Evolutionary conservation across 805 yeast genomes (phyloP).

Genomic region (Candida berthetii): DNA sequence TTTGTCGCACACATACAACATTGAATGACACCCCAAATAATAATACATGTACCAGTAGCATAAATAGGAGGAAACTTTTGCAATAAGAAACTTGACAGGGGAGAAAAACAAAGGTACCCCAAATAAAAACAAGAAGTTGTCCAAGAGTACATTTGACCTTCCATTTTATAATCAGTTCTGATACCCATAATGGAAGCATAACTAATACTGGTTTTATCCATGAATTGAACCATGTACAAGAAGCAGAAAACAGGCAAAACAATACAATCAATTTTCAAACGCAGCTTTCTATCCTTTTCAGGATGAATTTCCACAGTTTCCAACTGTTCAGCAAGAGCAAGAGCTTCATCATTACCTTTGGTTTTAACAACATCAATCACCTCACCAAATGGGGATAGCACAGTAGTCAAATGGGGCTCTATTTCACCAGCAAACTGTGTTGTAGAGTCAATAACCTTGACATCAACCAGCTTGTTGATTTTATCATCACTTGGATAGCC

Average conservation of each 20-base stretch:
- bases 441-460: too few relatives aligned
- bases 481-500: too few relatives aligned
- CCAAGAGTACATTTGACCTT: slow-evolving; percentile 37
- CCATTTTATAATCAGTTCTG: slow-evolving; percentile 31
- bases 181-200: slow-evolving; percentile 40
- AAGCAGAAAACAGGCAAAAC: slow-evolving; percentile 30
- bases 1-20: slow-evolving; percentile 31
- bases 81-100: slow-evolving; percentile 34
- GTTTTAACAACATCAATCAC: not conserved
- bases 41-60: slow-evolving; percentile 28
- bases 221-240: slow-evolving; percentile 29
- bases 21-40: slow-evolving; percentile 42
- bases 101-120: slow-evolving; percentile 46
- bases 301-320: slow-evolving; percentile 11
- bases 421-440: too few relatives aligned
- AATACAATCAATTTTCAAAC: slow-evolving; percentile 30
- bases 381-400: not conserved
- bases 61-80: slow-evolving; percentile 47
- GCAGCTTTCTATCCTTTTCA: slow-evolving; percentile 23
- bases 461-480: too few relatives aligned
- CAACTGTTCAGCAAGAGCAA: slow-evolving; percentile 8
- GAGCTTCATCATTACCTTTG: slow-evolving; percentile 11
- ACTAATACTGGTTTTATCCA: slow-evolving; percentile 35
- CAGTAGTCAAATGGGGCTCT: not conserved
- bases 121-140: slow-evolving; percentile 41